Conservation (phyloP, 768 basidiomycete species). For the Leccinum truebloodii region DNA sequence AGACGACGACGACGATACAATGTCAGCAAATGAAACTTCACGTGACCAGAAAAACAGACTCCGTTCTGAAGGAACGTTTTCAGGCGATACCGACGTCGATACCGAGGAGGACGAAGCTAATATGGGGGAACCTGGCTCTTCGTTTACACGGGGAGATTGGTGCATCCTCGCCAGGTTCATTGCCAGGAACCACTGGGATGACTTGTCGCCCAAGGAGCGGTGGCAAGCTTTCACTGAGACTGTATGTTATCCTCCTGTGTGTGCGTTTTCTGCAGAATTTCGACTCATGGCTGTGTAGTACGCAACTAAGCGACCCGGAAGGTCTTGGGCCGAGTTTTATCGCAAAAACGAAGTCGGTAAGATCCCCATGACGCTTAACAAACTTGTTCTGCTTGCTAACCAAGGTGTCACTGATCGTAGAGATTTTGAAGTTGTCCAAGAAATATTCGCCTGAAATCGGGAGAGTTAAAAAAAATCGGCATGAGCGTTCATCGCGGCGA, state of each 20-base stretch:
- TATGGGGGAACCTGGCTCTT: conserved; percentile 53
- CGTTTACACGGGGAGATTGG: conserved; percentile 63
- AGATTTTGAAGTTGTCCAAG: conserved; percentile 27
- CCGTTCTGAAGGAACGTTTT: conserved; percentile 22
- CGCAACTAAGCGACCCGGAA: conserved; percentile 46
- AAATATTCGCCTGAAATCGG: conserved; percentile 22
- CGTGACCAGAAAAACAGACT: conserved; percentile 20
- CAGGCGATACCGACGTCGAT: conserved; percentile 21
- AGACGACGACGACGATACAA: conserved; percentile 20
- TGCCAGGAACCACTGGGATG: conserved; percentile 48
- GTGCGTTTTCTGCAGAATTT: neutral
- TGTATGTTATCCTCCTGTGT: conserved; percentile 36
- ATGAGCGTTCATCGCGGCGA: conserved; percentile 27
- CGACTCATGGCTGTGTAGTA: conserved; percentile 39
- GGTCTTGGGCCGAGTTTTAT: conserved; percentile 65
- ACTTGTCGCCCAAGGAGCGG: conserved; percentile 42
- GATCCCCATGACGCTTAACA: conserved; percentile 16
- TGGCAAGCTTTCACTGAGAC: conserved; percentile 56
- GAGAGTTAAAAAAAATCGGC: conserved; percentile 17
- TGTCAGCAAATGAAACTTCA: conserved; percentile 20
- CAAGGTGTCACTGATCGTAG: conserved; percentile 11
- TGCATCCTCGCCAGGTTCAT: conserved; percentile 62
- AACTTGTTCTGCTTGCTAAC: conserved; percentile 8
- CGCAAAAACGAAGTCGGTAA: conserved; percentile 51
- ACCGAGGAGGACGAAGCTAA: conserved; percentile 34